phyloP scores from a whole-genome alignment of 352 stramenopile genomes.

The Blastocystis hominis region DNA sequence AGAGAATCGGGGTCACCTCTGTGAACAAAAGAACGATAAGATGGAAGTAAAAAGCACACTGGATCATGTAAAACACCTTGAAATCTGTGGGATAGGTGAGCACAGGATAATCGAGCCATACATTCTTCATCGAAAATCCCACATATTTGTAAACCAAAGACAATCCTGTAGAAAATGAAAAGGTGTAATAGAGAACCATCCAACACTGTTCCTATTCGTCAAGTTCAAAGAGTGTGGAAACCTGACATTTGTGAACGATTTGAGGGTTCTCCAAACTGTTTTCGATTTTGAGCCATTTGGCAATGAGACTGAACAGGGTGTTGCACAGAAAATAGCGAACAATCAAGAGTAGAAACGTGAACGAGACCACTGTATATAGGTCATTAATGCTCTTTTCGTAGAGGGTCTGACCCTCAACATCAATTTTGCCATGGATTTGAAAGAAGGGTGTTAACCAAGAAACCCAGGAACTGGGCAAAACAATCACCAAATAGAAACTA shows the following conservation, averaged over 20 bases:
- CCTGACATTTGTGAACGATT: conserved; percentile 29
- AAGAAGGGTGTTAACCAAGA: neutral
- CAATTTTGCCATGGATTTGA: neutral
- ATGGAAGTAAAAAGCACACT: conserved; percentile 32
- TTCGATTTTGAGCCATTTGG: neutral
- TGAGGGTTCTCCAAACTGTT: neutral
- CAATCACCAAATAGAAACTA: conserved; percentile 4
- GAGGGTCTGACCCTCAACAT: neutral
- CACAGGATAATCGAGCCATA: conserved; percentile 33
- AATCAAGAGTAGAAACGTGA: neutral
- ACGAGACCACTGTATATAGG: neutral
- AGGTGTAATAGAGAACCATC: conserved; percentile 28
- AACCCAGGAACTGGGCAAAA: neutral
- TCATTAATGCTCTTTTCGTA: conserved; percentile 27
- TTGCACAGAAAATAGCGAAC: conserved; percentile 37
- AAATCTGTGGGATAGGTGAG: conserved; percentile 19
- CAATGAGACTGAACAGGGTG: conserved; percentile 24
- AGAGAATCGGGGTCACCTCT: neutral
- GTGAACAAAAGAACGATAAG: conserved; percentile 5
- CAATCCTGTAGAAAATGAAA: conserved; percentile 26
- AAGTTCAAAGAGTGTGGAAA: neutral
- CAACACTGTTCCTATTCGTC: conserved; percentile 12
- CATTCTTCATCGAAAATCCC: conserved; percentile 31
- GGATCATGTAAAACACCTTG: conserved; percentile 28
- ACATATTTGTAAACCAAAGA: neutral